phyloP scores from a whole-genome alignment of 176 grass and related monocot genomes.

The Zoysia japonica region DNA sequence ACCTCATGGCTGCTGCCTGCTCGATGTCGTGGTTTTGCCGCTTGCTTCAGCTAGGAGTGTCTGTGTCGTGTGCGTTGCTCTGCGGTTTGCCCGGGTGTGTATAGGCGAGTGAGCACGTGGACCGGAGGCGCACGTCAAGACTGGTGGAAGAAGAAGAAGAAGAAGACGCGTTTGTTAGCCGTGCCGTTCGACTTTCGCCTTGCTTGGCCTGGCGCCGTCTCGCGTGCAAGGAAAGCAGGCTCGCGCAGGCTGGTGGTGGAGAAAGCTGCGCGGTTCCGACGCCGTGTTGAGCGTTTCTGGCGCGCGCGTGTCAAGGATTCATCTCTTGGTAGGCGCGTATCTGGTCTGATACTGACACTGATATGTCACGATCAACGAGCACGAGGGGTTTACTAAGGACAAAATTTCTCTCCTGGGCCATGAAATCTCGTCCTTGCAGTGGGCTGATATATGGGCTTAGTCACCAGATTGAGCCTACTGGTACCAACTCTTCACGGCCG shows the following conservation, averaged over 20 bases:
- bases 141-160: slow-evolving; percentile 19
- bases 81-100: background rate
- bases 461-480: too few species aligned
- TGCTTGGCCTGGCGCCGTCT: background rate
- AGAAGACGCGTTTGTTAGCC: slow-evolving; percentile 38
- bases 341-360: too few species aligned
- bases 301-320: too few species aligned
- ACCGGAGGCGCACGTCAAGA: slow-evolving; percentile 39
- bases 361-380: too few species aligned
- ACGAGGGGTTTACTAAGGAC: too few species aligned
- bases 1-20: background rate
- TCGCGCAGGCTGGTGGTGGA: background rate
- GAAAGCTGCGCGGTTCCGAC: too few species aligned
- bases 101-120: slow-evolving; percentile 9
- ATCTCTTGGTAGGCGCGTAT: too few species aligned
- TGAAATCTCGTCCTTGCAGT: too few species aligned
- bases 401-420: too few species aligned
- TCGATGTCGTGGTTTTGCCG: background rate
- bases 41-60: background rate
- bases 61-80: background rate
- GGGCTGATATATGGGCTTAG: too few species aligned
- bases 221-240: background rate
- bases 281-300: too few species aligned
- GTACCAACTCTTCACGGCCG: too few species aligned
- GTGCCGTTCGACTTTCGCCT: background rate